A percentile compares a stretch with the other conserved stretches of the same genome.
Evolutionary conservation across 139 green algal genomes (phyloP).

Genomic region (Tetradesmus lagerheimii): DNA sequence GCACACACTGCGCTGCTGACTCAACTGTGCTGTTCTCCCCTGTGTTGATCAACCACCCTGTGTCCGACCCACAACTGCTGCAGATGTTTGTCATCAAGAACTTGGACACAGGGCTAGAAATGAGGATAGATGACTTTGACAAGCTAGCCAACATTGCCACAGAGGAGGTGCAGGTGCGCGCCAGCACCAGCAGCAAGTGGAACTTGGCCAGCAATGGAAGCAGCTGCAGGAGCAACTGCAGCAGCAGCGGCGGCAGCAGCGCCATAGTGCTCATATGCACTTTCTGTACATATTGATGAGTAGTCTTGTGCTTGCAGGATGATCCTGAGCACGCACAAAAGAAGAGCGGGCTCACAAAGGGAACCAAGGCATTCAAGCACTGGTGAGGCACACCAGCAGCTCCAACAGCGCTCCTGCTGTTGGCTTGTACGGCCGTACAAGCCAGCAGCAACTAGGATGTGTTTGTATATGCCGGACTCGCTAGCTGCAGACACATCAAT

Average conservation of each 20-base stretch:
- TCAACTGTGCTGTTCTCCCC: background rate
- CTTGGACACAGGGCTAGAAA: slow-evolving; percentile 47
- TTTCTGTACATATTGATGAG: background rate
- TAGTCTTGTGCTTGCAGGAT: background rate
- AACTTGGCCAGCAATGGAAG: background rate
- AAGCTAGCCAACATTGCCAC: slow-evolving; percentile 33
- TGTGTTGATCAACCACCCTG: background rate
- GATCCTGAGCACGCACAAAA: slow-evolving; percentile 4
- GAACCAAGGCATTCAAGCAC: slow-evolving; percentile 39
- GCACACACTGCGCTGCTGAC: background rate
- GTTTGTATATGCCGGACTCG: no score
- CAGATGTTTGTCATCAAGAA: slow-evolving; percentile 51
- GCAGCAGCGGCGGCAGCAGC: slow-evolving; percentile 13
- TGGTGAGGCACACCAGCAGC: slow-evolving; percentile 19
- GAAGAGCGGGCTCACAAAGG: slow-evolving; percentile 22
- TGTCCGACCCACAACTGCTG: background rate
- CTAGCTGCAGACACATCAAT: background rate
- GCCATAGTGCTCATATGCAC: background rate
- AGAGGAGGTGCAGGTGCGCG: slow-evolving; percentile 10
- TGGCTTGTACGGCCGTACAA: background rate
- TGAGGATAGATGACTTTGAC: slow-evolving; percentile 53
- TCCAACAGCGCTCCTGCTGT: background rate
- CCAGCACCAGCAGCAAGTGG: background rate
- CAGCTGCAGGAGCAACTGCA: background rate
- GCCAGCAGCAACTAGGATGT: background rate